Evolutionary conservation across 345 rosid species (phyloP).

Genomic region (Eucalyptus tenuipes): DNA sequence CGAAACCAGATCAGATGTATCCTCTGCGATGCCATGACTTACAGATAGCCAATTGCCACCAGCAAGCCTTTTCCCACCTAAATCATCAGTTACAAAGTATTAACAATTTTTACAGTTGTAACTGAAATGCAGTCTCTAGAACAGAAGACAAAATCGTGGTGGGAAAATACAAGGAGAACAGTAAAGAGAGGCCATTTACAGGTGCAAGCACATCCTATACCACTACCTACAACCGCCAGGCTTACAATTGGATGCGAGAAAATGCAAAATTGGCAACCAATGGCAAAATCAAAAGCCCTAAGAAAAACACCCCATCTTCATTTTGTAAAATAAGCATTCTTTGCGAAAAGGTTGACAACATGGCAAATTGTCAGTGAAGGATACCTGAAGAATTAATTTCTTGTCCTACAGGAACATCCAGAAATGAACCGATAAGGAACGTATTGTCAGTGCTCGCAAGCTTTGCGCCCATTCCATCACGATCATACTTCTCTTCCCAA

Average conservation of each 20-base stretch:
- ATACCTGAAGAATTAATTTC: constrained; percentile 88
- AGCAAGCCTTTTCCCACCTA: constrained; percentile 72
- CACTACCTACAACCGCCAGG: not conserved
- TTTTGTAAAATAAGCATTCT: not conserved
- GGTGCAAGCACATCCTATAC: not conserved
- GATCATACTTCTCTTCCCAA: constrained; percentile 90
- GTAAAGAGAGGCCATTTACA: not conserved
- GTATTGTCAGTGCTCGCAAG: constrained; percentile 45
- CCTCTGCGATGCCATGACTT: constrained; percentile 96
- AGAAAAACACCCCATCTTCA: not conserved
- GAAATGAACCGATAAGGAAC: constrained; percentile 74
- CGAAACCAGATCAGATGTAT: constrained; percentile 92
- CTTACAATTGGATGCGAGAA: not conserved
- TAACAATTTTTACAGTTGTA: not conserved
- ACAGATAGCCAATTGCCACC: constrained; percentile 98
- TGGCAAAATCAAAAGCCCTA: not conserved
- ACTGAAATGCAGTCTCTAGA: not conserved
- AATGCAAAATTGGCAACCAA: not conserved
- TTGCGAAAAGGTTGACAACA: not conserved
- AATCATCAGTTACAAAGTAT: constrained; percentile 2
- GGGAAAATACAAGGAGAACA: not conserved
- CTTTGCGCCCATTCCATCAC: constrained; percentile 45
- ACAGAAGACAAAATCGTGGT: not conserved
- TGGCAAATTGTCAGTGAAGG: not conserved
- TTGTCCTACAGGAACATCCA: constrained; percentile 92